Evolutionary conservation across 768 basidiomycete species (phyloP).

Genomic region (Cyclocybe aegerita): DNA sequence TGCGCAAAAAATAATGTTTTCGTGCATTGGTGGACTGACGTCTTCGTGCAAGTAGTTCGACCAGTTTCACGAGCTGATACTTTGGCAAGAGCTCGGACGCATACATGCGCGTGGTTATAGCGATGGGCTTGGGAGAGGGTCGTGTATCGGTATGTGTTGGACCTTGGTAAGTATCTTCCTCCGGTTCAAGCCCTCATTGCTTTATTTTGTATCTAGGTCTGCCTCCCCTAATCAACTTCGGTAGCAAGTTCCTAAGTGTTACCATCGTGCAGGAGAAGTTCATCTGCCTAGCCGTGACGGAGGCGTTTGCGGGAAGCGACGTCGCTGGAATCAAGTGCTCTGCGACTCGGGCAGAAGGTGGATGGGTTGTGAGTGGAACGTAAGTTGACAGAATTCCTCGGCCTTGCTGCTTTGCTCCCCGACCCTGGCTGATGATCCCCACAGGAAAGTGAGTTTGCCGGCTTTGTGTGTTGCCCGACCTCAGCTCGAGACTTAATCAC

Average conservation of each 20-base stretch:
- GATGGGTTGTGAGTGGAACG: conserved; percentile 80
- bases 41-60: conserved; percentile 37
- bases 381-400: conserved; percentile 32
- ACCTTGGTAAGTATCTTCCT: no score
- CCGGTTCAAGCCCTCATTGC: no score
- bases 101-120: conserved; percentile 75
- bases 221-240: conserved; percentile 81
- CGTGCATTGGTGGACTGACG: background rate
- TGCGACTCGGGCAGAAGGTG: conserved; percentile 68
- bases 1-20: conserved; percentile 21
- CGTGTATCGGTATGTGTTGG: conserved; percentile 14
- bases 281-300: conserved; percentile 79
- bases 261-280: conserved; percentile 66
- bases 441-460: conserved; percentile 46
- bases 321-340: conserved; percentile 70
- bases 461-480: background rate
- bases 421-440: background rate
- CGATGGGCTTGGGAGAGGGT: conserved; percentile 65
- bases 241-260: conserved; percentile 58
- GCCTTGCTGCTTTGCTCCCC: background rate
- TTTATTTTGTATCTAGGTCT: conserved; percentile 29
- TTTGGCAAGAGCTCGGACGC: conserved; percentile 68
- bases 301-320: conserved; percentile 82
- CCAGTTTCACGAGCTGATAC: conserved; percentile 80
- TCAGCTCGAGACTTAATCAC: no score